A percentile compares a stretch with the other conserved stretches of the same genome.
Evolutionary conservation across 2,329 filamentous ascomycete genomes (phyloP).

Genomic region (Aspergillus melleus): DNA sequence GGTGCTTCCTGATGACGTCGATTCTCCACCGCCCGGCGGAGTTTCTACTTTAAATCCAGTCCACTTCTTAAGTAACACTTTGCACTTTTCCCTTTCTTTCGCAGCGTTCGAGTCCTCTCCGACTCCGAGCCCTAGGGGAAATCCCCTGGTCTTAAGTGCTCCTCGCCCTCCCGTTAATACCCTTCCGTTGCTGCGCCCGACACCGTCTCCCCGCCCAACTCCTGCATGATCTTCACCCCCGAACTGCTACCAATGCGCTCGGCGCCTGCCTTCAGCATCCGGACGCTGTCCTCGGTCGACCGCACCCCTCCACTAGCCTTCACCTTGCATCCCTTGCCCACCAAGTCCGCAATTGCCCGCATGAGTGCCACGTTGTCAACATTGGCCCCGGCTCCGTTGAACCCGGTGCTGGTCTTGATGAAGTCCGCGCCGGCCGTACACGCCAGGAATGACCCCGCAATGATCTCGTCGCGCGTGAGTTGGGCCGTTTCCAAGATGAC

Average conservation of each 20-base stretch:
- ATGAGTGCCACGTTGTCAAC: constrained; percentile 56
- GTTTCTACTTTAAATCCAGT: constrained; percentile 4
- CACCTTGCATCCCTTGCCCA: constrained; percentile 49
- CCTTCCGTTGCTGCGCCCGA: constrained; percentile 1
- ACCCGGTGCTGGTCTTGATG: constrained; percentile 63
- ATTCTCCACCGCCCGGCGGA: constrained; percentile 6
- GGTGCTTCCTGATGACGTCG: constrained; percentile 10
- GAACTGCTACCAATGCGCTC: constrained; percentile 57
- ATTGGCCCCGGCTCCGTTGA: constrained; percentile 56
- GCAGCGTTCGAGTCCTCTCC: too few relatives aligned
- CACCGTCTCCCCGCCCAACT: constrained; percentile 25
- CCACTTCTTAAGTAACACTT: background rate
- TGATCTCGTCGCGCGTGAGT: constrained; percentile 49
- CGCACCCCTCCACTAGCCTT: constrained; percentile 61
- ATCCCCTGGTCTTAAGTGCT: too few relatives aligned
- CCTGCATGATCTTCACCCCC: constrained; percentile 57
- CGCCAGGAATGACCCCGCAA: constrained; percentile 55
- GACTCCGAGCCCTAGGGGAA: too few relatives aligned
- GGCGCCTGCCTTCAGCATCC: constrained; percentile 59
- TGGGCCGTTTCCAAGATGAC: constrained; percentile 62
- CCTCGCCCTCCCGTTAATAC: background rate
- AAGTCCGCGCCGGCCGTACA: constrained; percentile 57
- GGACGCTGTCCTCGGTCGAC: constrained; percentile 50
- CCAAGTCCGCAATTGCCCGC: constrained; percentile 48
- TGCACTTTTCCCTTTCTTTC: background rate